Evolutionary conservation across 768 basidiomycete species (phyloP).

Genomic region (Xerocomellus chrysenteron): DNA sequence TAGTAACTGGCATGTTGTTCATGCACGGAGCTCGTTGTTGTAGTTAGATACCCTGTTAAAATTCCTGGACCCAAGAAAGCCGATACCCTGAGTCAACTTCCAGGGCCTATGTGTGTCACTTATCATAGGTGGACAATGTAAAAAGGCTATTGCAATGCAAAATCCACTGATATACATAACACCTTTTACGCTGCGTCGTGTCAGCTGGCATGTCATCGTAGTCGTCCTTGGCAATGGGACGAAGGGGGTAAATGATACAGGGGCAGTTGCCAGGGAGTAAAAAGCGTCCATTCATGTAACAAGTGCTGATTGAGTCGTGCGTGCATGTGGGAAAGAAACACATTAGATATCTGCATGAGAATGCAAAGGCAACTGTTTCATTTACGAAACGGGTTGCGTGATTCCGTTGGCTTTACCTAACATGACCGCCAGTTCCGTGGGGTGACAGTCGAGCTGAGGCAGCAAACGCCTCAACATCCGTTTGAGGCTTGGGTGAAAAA

Average conservation of each 20-base stretch:
- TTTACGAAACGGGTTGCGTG: slow-evolving; percentile 58
- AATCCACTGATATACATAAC: no score
- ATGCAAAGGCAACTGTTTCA: slow-evolving; percentile 25
- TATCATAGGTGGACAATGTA: no score
- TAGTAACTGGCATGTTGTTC: background rate
- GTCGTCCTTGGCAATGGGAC: no score
- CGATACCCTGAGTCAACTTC: no score
- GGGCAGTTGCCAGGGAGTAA: slow-evolving; percentile 13
- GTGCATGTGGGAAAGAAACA: slow-evolving; percentile 26
- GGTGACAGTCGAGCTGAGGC: slow-evolving; percentile 42
- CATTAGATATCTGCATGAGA: slow-evolving; percentile 2
- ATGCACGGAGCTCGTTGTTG: background rate
- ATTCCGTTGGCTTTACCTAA: slow-evolving; percentile 45
- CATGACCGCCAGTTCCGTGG: slow-evolving; percentile 33
- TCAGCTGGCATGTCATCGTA: no score
- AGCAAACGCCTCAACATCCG: slow-evolving; percentile 64
- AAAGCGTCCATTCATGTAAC: slow-evolving; percentile 7
- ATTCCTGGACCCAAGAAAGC: no score
- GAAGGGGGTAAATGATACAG: slow-evolving; percentile 15
- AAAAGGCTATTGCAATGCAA: no score
- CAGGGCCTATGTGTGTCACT: no score
- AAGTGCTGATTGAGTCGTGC: slow-evolving; percentile 15
- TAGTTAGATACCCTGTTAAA: no score
- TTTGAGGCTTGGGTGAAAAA: slow-evolving; percentile 32
- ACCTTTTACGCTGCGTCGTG: no score